These are phyloP conservation scores for Dissophora ornata DNA, from an alignment of 192 early-diverging fungal species.

Conservation along the genomic window DNA sequence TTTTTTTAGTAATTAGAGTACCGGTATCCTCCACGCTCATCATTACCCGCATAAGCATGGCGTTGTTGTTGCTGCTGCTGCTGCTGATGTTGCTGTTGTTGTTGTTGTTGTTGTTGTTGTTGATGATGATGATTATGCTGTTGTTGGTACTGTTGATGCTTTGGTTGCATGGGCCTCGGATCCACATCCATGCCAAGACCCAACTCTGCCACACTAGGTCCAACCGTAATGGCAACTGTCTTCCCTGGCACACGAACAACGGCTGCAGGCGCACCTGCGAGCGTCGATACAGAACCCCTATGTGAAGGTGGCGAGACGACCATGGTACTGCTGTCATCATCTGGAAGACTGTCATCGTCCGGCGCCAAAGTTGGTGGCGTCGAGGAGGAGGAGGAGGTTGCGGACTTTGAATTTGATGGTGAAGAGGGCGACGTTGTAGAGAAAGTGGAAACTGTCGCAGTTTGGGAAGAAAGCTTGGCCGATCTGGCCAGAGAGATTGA, in stretches of 20 bases:
- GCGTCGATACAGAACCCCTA: background rate
- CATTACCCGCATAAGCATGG: background rate
- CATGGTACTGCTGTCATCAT: background rate
- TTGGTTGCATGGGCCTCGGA: too few species aligned
- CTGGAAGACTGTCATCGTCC: conserved; percentile 16
- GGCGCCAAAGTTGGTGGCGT: conserved; percentile 19
- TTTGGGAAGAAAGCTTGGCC: background rate
- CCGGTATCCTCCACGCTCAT: background rate
- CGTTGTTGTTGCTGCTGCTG: background rate
- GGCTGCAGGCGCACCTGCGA: too few species aligned
- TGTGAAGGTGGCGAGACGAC: conserved; percentile 13
- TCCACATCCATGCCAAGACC: conserved; percentile 18
- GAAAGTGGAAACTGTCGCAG: background rate
- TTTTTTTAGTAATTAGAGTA: too few species aligned
- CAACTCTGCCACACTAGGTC: background rate
- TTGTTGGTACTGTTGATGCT: too few species aligned
- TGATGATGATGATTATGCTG: too few species aligned
- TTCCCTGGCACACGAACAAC: too few species aligned
- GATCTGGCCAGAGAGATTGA: too few species aligned
- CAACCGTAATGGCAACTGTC: too few species aligned
- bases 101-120: too few species aligned
- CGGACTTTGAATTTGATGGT: conserved; percentile 7
- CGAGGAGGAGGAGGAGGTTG: conserved; percentile 6
- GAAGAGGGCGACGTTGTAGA: conserved; percentile 1
- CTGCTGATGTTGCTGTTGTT: background rate